Percentiles rank a stretch among this genome's conserved stretches.
Conservation (phyloP, 2,329 filamentous ascomycete species). For the Colletotrichum musicola region DNA sequence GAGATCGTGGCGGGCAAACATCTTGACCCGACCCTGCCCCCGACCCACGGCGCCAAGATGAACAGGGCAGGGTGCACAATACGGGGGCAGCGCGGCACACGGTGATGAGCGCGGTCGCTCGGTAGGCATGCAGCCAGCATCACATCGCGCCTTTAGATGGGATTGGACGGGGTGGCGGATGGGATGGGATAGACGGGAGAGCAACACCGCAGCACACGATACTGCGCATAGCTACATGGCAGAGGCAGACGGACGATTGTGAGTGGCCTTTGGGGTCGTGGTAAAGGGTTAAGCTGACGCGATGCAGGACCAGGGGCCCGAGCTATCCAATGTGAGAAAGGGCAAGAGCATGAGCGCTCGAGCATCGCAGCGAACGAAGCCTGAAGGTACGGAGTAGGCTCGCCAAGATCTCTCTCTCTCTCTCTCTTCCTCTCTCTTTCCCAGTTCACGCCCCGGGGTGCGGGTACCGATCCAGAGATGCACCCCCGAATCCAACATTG, state of each 20-base stretch:
- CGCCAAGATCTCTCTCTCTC: too few relatives aligned
- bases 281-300: slow-evolving; percentile 18
- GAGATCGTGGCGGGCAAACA: slow-evolving; percentile 7
- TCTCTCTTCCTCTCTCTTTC: too few relatives aligned
- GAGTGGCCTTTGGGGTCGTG: slow-evolving; percentile 7
- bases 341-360: slow-evolving; percentile 4
- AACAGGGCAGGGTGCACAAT: not conserved
- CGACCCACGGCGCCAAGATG: not conserved
- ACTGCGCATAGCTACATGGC: not conserved
- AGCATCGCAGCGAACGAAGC: too few relatives aligned
- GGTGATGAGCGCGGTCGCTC: not conserved
- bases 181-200: slow-evolving; percentile 18
- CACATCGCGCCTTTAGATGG: slow-evolving; percentile 7
- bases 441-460: slow-evolving; percentile 9
- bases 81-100: not conserved
- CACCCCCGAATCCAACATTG: not conserved
- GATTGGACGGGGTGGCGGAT: not conserved
- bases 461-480: not conserved
- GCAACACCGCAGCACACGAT: slow-evolving; percentile 18
- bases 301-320: slow-evolving; percentile 22
- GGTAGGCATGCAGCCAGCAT: slow-evolving; percentile 7
- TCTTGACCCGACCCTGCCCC: not conserved
- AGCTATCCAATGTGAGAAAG: not conserved
- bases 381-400: too few relatives aligned
- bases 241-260: not conserved